phyloP scores from a whole-genome alignment of 805 yeast genomes.

The Saccharomyces mikatae region DNA sequence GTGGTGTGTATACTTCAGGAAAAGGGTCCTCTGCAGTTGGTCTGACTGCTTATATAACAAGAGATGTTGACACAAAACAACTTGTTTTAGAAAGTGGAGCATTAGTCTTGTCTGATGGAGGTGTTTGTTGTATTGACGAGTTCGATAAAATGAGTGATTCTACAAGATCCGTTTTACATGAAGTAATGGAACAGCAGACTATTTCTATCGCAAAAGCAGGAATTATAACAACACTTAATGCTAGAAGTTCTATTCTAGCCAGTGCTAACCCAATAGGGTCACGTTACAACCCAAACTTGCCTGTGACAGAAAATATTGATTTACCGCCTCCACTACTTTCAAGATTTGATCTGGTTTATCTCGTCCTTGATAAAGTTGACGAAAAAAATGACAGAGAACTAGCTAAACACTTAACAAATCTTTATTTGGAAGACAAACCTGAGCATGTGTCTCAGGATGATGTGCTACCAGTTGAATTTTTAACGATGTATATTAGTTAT shows the following conservation, averaged over 20 bases:
- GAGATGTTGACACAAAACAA: slow-evolving; percentile 90
- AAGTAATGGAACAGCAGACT: slow-evolving; percentile 99
- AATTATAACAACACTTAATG: slow-evolving; percentile 91
- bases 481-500: slow-evolving; percentile 84
- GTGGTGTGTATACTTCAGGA: slow-evolving; percentile 97
- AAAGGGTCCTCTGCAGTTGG: slow-evolving; percentile 99
- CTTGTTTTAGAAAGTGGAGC: slow-evolving; percentile 95
- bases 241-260: slow-evolving; percentile 91
- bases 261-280: slow-evolving; percentile 97
- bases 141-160: slow-evolving; percentile 95
- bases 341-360: slow-evolving; percentile 88
- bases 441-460: slow-evolving; percentile 60
- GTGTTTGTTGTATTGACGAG: slow-evolving; percentile 97
- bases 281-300: slow-evolving; percentile 86
- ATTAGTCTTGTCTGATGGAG: slow-evolving; percentile 91
- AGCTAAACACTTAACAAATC: slow-evolving; percentile 82
- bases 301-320: slow-evolving; percentile 92
- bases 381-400: slow-evolving; percentile 74
- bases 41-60: slow-evolving; percentile 90
- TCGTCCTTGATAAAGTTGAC: slow-evolving; percentile 88
- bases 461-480: slow-evolving; percentile 75
- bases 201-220: slow-evolving; percentile 98
- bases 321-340: slow-evolving; percentile 93
- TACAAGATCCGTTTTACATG: slow-evolving; percentile 90
- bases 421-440: slow-evolving; percentile 86